These are phyloP conservation scores for Taiozyma sp. DNA, from an alignment of 1,139 yeast genomes.

Conservation along the genomic window DNA sequence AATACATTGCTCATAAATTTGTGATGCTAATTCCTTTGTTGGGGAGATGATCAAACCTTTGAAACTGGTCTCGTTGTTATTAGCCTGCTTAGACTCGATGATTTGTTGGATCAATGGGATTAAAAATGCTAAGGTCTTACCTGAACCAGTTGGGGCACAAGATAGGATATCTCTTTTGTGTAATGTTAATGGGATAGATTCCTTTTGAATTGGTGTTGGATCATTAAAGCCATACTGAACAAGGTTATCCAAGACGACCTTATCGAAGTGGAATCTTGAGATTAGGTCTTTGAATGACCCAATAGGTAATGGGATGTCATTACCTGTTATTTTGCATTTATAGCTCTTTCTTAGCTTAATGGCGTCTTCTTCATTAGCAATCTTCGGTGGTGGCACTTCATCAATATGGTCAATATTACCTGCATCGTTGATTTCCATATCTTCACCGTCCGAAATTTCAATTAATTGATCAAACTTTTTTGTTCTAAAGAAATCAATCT, in stretches of 20 bases:
- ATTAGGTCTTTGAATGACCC: constrained; percentile 83
- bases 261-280: constrained; percentile 61
- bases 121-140: constrained; percentile 84
- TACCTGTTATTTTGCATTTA: constrained; percentile 66
- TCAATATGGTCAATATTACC: constrained; percentile 20
- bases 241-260: constrained; percentile 59
- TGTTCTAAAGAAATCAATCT: constrained; percentile 68
- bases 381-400: constrained; percentile 35
- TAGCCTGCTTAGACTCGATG: constrained; percentile 22
- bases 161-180: constrained; percentile 70
- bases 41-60: constrained; percentile 86
- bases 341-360: constrained; percentile 46
- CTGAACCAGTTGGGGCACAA: constrained; percentile 94
- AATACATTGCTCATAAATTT: constrained; percentile 69
- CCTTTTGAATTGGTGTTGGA: constrained; percentile 93
- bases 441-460: constrained; percentile 19
- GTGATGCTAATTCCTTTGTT: constrained; percentile 86
- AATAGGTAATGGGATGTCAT: constrained; percentile 80
- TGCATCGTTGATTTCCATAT: constrained; percentile 13
- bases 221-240: constrained; percentile 66
- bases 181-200: constrained; percentile 69
- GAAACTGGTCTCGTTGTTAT: constrained; percentile 37
- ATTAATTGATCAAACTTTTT: constrained; percentile 32
- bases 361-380: constrained; percentile 56
- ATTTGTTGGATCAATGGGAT: constrained; percentile 73